Evolutionary conservation across 1,284 basidiomycete species (phyloP).

Genomic region (Apiotrichum akiyoshidainum): DNA sequence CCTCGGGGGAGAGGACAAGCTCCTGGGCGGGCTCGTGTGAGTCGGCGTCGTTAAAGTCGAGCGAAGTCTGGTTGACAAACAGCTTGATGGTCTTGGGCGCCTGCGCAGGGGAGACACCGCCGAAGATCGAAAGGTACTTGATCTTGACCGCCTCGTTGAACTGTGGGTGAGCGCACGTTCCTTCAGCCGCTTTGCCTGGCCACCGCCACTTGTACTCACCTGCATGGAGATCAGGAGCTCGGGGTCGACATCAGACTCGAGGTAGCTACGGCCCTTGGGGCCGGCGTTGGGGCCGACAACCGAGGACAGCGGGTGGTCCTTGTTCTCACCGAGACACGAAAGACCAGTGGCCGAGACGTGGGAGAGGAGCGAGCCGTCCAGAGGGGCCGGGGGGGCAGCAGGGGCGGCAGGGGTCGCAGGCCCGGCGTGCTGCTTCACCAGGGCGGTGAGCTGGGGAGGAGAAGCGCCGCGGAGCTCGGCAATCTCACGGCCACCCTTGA

Average conservation of each 20-base stretch:
- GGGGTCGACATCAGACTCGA: conserved; percentile 71
- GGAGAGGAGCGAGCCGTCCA: conserved; percentile 38
- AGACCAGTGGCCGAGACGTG: conserved; percentile 50
- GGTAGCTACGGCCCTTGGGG: conserved; percentile 57
- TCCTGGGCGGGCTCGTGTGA: conserved; percentile 49
- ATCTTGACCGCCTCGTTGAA: conserved; percentile 77
- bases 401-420: conserved; percentile 15
- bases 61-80: conserved; percentile 62
- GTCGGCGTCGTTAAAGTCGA: conserved; percentile 61
- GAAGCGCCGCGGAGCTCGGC: conserved; percentile 49
- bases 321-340: conserved; percentile 72
- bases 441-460: conserved; percentile 42
- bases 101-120: conserved; percentile 53
- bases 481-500: conserved; percentile 50
- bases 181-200: too few species aligned
- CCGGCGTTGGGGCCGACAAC: conserved; percentile 57
- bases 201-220: conserved; percentile 59
- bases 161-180: conserved; percentile 46
- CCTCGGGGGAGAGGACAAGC: conserved; percentile 44
- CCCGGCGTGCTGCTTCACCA: conserved; percentile 45
- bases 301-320: conserved; percentile 60
- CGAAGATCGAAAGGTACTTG: conserved; percentile 64
- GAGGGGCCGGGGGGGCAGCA: conserved; percentile 15
- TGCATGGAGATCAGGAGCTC: conserved; percentile 70
- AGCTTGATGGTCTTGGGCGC: conserved; percentile 64